A percentile compares a stretch with the other conserved stretches of the same genome.
phyloP scores from a whole-genome alignment of 1,139 yeast species.

The Taphrina wiesneri region DNA sequence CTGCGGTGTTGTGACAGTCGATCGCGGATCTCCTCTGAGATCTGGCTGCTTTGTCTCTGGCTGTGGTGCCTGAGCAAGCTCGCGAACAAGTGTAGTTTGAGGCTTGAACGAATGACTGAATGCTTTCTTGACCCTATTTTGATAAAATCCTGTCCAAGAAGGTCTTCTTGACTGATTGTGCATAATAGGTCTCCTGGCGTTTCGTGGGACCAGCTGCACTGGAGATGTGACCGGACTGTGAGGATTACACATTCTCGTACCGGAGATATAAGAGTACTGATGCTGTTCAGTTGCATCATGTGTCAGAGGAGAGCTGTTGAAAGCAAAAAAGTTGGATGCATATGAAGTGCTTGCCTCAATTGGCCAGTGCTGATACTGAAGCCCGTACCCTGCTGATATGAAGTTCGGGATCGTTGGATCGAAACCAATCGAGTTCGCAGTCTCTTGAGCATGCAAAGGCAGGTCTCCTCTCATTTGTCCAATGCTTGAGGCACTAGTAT shows the following conservation, averaged over 20 bases:
- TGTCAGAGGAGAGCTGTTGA: neutral
- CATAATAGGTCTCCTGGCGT: neutral
- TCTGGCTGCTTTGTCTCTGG: neutral
- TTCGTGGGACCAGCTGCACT: neutral
- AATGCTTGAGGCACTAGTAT: neutral
- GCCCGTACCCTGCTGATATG: neutral
- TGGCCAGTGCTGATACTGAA: slow-evolving; percentile 1
- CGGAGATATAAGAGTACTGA: neutral
- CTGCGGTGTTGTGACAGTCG: neutral
- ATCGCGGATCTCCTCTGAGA: neutral
- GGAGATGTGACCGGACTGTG: neutral
- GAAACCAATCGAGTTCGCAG: neutral
- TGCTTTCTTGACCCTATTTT: neutral
- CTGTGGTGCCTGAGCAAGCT: neutral
- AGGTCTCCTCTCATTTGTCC: neutral
- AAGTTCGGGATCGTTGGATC: neutral
- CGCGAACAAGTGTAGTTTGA: neutral
- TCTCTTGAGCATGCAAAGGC: neutral
- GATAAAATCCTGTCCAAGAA: neutral
- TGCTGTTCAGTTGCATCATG: neutral
- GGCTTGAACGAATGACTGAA: neutral
- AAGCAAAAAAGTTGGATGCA: neutral
- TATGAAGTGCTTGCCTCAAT: neutral
- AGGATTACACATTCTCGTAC: neutral
- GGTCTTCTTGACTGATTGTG: neutral